phyloP scores from a whole-genome alignment of 1,284 basidiomycete genomes.

The Ustilago bromivora region DNA sequence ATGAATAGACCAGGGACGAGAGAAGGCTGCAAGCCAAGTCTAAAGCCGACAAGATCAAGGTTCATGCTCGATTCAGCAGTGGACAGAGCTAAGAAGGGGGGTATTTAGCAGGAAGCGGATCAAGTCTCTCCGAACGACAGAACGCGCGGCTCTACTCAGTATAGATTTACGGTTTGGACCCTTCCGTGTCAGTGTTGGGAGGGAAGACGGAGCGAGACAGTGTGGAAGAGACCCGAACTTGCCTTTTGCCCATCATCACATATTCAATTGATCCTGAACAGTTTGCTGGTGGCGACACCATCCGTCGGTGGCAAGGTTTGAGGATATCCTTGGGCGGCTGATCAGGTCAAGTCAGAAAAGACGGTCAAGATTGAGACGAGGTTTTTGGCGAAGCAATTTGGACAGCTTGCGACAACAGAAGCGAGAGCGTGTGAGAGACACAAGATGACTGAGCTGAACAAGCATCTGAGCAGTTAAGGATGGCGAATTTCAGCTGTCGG shows the following conservation, averaged over 20 bases:
- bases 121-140: slow-evolving; percentile 3
- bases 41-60: neutral
- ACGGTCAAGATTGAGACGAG: neutral
- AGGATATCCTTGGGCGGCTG: neutral
- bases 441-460: neutral
- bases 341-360: neutral
- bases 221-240: neutral
- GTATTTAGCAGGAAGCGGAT: neutral
- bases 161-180: slow-evolving; percentile 6
- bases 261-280: neutral
- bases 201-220: neutral
- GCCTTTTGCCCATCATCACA: neutral
- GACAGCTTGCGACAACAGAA: neutral
- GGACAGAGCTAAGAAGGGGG: neutral
- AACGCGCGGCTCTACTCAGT: neutral
- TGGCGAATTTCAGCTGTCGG: slow-evolving; percentile 9
- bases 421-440: neutral
- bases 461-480: neutral
- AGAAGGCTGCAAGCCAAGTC: neutral
- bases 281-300: neutral
- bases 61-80: neutral
- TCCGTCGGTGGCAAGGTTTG: neutral
- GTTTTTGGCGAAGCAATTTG: neutral
- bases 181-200: slow-evolving; percentile 1
- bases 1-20: slow-evolving; percentile 13